Conservation (phyloP, 169 alveolate genomes). For the Plasmodium gonderi region DNA sequence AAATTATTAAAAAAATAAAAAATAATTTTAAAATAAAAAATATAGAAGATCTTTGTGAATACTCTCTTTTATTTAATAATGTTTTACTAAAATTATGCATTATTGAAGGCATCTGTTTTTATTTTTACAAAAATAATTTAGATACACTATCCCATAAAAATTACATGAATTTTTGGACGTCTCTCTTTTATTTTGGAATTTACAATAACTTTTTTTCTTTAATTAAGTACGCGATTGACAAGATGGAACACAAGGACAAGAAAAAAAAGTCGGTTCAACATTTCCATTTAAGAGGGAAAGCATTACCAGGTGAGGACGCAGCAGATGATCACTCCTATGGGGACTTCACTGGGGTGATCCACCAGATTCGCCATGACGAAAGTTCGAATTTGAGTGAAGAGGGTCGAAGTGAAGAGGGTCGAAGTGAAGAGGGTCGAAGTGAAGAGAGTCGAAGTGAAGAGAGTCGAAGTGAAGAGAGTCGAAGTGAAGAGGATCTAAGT, state of each 20-base stretch:
- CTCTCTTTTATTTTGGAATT: slow-evolving; percentile 63
- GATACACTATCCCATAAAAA: slow-evolving; percentile 32
- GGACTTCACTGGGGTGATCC: background rate
- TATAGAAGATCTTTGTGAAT: slow-evolving; percentile 65
- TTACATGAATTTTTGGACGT: slow-evolving; percentile 49
- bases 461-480: background rate
- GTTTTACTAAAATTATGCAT: slow-evolving; percentile 36
- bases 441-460: background rate
- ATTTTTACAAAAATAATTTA: slow-evolving; percentile 43
- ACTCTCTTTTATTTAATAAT: slow-evolving; percentile 46
- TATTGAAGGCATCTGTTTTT: slow-evolving; percentile 66
- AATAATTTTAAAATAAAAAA: slow-evolving; percentile 15
- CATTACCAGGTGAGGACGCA: background rate
- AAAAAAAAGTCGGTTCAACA: background rate
- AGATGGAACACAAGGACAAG: slow-evolving; percentile 3
- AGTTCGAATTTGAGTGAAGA: too few species aligned
- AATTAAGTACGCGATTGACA: slow-evolving; percentile 63
- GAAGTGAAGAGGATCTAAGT: background rate
- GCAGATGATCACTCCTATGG: background rate
- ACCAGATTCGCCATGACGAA: background rate
- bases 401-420: background rate
- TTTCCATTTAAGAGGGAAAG: background rate
- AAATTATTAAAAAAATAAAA: slow-evolving; percentile 39
- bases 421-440: background rate
- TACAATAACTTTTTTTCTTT: slow-evolving; percentile 54